Evolutionary conservation across 169 alveolate genomes (phyloP), one percentile per base, ranked within the genome.

Genomic region (Plasmodium inui): DNA sequence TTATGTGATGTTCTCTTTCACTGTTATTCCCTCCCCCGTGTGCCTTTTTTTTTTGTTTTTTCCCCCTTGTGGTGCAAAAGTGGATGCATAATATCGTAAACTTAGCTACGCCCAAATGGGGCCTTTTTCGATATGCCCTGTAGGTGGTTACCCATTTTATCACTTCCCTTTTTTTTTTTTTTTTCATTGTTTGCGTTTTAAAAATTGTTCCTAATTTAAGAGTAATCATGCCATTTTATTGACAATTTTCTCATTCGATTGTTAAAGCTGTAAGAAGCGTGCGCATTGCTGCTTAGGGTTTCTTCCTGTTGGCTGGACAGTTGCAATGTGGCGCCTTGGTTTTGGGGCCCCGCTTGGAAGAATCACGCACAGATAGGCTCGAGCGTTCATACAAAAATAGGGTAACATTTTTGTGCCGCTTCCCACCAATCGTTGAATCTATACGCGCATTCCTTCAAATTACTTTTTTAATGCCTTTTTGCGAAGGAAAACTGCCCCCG

Each of bases 31-130:
- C 5, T 1, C 32, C n/a, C 8, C 55, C 8, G 26, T 26, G 8
- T 41, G 46, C 70, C n/a, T 22, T 79, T 61, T 22, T 79, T 61
- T 79, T 41, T 34, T 14, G 30, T 26, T 37, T 79, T 37, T 41
- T 9, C 70, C 57, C 32, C 46, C 30, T 79, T 79, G 73, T 79
- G 55, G 30, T 79, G 70, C 41, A 17, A 79, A 79, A 44, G 71
- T 22, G 70, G n/a, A 76, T 79, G 30, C 84, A 32, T 28, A 22
- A 28, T 14, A 14, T 41, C 17, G 30, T 28, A 14, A 37, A 37
- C 57, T 19, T 76, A 32, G 41, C 17, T 76, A 10, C 28, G 50
- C 14, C 50, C 57, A 76, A n/a, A 32, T 76, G 50, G 17, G 57
- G 50, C 41, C 32, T 30, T 76, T 37, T 50, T 14, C 22, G 26